Evolutionary conservation across 2,329 filamentous ascomycete genomes (phyloP).

Genomic region (Teratosphaeria zuluensis): DNA sequence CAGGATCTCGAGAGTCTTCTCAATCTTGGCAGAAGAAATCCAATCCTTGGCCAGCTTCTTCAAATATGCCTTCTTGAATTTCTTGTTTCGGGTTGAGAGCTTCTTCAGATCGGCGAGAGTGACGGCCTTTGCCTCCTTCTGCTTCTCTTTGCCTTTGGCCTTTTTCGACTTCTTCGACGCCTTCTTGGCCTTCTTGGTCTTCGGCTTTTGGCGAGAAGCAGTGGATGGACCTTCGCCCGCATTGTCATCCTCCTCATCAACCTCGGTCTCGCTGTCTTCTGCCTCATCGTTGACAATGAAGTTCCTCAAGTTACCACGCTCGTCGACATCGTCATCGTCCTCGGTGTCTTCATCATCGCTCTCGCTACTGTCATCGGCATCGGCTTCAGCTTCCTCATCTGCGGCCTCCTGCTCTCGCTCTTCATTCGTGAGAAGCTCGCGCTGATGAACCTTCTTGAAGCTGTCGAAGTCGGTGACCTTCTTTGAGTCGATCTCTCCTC

Average conservation of each 20-base stretch:
- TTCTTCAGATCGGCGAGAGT: constrained; percentile 58
- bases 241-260: constrained; percentile 15
- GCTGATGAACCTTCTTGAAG: constrained; percentile 65
- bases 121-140: constrained; percentile 29
- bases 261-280: constrained; percentile 19
- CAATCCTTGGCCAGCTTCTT: constrained; percentile 57
- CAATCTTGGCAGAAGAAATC: constrained; percentile 66
- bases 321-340: constrained; percentile 25
- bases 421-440: constrained; percentile 36
- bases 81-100: constrained; percentile 50
- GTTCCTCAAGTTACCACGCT: constrained; percentile 34
- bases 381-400: constrained; percentile 29
- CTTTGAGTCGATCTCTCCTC: constrained; percentile 54
- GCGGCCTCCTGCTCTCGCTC: constrained; percentile 28
- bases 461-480: constrained; percentile 64
- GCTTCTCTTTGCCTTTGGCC: constrained; percentile 29
- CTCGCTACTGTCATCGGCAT: constrained; percentile 40
- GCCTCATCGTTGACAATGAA: constrained; percentile 46
- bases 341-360: constrained; percentile 36
- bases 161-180: constrained; percentile 22
- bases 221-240: constrained; percentile 40
- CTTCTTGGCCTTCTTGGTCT: constrained; percentile 7
- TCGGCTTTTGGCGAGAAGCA: constrained; percentile 53
- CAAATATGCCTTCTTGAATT: constrained; percentile 60
- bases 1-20: constrained; percentile 58